phyloP scores from a whole-genome alignment of 176 grass and related monocot genomes.

The Carex littledalei region DNA sequence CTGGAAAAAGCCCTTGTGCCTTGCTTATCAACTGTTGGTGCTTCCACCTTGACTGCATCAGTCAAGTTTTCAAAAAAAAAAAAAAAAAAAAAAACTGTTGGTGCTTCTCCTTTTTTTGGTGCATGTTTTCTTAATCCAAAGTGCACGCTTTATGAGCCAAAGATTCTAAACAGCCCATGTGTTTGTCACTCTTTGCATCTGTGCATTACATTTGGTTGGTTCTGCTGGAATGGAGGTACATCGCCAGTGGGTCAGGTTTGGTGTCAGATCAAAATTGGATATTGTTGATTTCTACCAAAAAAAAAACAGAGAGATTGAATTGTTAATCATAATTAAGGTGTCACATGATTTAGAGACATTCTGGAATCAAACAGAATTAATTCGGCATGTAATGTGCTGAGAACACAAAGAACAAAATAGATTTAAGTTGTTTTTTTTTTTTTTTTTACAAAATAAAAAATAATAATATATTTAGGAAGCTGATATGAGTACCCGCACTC shows the following conservation, averaged over 20 bases:
- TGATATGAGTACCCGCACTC: too few relatives aligned
- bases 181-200: neutral
- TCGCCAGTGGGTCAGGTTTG: neutral
- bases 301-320: neutral
- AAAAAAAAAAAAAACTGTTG: neutral
- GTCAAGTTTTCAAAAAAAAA: too few relatives aligned
- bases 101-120: neutral
- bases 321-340: neutral
- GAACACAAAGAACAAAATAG: neutral
- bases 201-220: neutral
- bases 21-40: neutral
- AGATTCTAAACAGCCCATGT: slow-evolving; percentile 39
- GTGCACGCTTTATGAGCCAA: slow-evolving; percentile 27
- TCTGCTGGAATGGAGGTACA: neutral
- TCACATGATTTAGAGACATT: neutral
- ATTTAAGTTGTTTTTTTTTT: neutral
- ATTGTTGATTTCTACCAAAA: neutral
- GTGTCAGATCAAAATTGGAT: neutral
- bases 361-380: neutral
- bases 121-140: slow-evolving; percentile 10
- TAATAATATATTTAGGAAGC: neutral
- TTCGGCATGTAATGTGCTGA: neutral
- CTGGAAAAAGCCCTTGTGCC: neutral
- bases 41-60: too few relatives aligned
- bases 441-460: neutral